A percentile compares a stretch with the other conserved stretches of the same genome.
These are phyloP conservation scores for Cyberlindnera euphorbiae DNA, from an alignment of 805 yeast species.

Conservation along the genomic window DNA sequence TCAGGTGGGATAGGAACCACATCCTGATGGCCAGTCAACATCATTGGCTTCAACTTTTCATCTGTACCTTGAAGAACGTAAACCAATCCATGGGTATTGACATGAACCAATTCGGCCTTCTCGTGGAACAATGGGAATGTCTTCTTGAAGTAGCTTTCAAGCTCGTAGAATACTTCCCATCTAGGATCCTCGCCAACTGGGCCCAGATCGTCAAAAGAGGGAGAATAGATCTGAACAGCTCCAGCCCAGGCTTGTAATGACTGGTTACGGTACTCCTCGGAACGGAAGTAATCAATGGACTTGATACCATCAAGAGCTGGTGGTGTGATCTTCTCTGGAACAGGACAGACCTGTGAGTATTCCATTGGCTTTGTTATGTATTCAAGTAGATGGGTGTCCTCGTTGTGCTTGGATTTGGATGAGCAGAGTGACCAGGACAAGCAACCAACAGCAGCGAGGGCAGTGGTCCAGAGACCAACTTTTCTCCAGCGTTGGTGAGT, in stretches of 20 bases:
- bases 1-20: constrained; percentile 74
- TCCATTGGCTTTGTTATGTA: too few relatives aligned
- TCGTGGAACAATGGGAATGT: constrained; percentile 11
- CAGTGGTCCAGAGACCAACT: too few relatives aligned
- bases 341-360: too few relatives aligned
- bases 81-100: constrained; percentile 13
- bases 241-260: constrained; percentile 11
- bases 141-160: constrained; percentile 9
- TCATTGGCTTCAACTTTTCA: constrained; percentile 50
- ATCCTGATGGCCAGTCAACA: constrained; percentile 80
- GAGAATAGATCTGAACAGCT: constrained; percentile 12
- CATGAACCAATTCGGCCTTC: constrained; percentile 7
- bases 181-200: constrained; percentile 13
- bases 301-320: too few relatives aligned
- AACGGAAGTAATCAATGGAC: constrained; percentile 9
- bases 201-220: constrained; percentile 11
- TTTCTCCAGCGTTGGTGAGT: too few relatives aligned
- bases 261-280: constrained; percentile 13
- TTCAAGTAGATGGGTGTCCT: too few relatives aligned
- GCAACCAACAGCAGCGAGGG: too few relatives aligned
- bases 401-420: too few relatives aligned
- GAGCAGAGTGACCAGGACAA: too few relatives aligned
- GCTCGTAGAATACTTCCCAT: constrained; percentile 12
- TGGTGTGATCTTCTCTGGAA: too few relatives aligned
- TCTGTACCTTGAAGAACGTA: constrained; percentile 40